Percentiles rank a stretch among this genome's conserved stretches.
These are phyloP conservation scores for Ophiocordyceps polyrhachis-furcata DNA, from an alignment of 2,329 filamentous ascomycete species.

Conservation along the genomic window DNA sequence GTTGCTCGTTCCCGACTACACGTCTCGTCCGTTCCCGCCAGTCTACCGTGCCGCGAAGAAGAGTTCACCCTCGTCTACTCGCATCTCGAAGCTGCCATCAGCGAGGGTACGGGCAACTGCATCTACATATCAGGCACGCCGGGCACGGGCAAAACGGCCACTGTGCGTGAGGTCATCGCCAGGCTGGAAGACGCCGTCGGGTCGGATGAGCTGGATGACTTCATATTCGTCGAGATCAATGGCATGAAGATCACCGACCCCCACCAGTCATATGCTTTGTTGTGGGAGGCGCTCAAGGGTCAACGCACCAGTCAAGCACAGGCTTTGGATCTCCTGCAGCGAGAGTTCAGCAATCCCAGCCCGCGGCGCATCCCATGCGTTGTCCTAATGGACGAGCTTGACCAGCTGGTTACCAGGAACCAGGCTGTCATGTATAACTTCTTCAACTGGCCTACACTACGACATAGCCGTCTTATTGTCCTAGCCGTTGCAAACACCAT, in stretches of 20 bases:
- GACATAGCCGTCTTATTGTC: slow-evolving; percentile 85
- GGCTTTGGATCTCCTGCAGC: slow-evolving; percentile 74
- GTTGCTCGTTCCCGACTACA: slow-evolving; percentile 77
- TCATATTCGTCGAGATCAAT: slow-evolving; percentile 98
- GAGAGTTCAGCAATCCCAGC: slow-evolving; percentile 81
- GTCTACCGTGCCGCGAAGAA: slow-evolving; percentile 75
- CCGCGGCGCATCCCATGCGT: slow-evolving; percentile 87
- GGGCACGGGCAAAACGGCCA: slow-evolving; percentile 93
- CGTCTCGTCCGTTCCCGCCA: slow-evolving; percentile 78
- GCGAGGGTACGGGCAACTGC: slow-evolving; percentile 81
- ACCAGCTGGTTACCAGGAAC: slow-evolving; percentile 93
- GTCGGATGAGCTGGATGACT: slow-evolving; percentile 87
- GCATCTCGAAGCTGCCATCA: slow-evolving; percentile 84
- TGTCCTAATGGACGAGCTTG: slow-evolving; percentile 94
- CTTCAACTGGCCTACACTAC: slow-evolving; percentile 93
- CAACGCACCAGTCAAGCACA: slow-evolving; percentile 85
- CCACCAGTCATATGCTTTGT: slow-evolving; percentile 81
- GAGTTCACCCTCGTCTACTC: slow-evolving; percentile 89
- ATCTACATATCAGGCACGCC: slow-evolving; percentile 99
- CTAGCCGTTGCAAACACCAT: slow-evolving; percentile 97
- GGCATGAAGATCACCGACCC: slow-evolving; percentile 99
- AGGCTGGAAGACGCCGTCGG: slow-evolving; percentile 75
- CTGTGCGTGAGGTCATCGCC: slow-evolving; percentile 83
- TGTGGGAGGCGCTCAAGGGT: slow-evolving; percentile 92
- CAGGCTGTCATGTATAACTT: slow-evolving; percentile 99